These are phyloP conservation scores for Sarocladium kiliense DNA, from an alignment of 2,329 filamentous ascomycete genomes.

Conservation along the genomic window DNA sequence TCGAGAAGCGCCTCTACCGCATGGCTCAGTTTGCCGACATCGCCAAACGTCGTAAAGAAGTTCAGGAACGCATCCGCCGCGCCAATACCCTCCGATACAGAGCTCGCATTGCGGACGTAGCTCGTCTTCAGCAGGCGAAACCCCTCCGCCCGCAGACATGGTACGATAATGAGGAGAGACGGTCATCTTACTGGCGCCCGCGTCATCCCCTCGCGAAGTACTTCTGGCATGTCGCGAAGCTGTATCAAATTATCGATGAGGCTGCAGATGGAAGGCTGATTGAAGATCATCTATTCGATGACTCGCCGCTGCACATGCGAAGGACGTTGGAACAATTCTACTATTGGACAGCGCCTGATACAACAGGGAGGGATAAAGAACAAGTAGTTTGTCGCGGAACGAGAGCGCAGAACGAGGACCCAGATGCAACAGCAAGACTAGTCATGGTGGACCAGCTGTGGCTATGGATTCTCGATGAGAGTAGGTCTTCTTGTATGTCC, in stretches of 20 bases:
- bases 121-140: slow-evolving; percentile 8
- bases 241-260: slow-evolving; percentile 15
- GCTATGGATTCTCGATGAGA: slow-evolving; percentile 16
- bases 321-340: slow-evolving; percentile 32
- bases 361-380: slow-evolving; percentile 23
- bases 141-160: slow-evolving; percentile 6
- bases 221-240: slow-evolving; percentile 16
- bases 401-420: slow-evolving; percentile 14
- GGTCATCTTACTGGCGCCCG: slow-evolving; percentile 11
- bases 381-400: slow-evolving; percentile 22
- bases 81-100: slow-evolving; percentile 12
- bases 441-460: slow-evolving; percentile 17
- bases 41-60: slow-evolving; percentile 13
- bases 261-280: slow-evolving; percentile 15
- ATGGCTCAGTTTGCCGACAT: slow-evolving; percentile 15
- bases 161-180: slow-evolving; percentile 8
- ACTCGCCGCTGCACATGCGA: slow-evolving; percentile 24
- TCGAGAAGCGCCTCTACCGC: slow-evolving; percentile 15
- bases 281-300: slow-evolving; percentile 18
- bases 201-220: slow-evolving; percentile 15
- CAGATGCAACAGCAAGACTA: slow-evolving; percentile 12
- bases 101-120: slow-evolving; percentile 11
- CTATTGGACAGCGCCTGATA: slow-evolving; percentile 29
- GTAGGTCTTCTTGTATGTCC: slow-evolving; percentile 6
- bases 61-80: slow-evolving; percentile 10